A percentile compares a stretch with the other conserved stretches of the same genome.
Evolutionary conservation across 1,284 basidiomycete species (phyloP).

Genomic region (Cutaneotrichosporon sp.): DNA sequence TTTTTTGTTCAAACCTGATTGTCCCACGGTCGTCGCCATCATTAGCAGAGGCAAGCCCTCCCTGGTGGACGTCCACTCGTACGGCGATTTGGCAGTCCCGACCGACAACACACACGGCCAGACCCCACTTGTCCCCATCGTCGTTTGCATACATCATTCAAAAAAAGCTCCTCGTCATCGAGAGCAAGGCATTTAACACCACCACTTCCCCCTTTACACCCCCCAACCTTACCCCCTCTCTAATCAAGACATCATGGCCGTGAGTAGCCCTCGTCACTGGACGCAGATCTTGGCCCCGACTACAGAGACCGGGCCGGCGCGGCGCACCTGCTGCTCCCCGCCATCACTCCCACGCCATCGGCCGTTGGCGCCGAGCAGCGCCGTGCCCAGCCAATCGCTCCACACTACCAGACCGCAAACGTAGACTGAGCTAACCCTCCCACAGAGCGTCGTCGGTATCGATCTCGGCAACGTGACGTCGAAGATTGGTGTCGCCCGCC

Average conservation of each 20-base stretch:
- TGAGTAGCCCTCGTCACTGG: background rate
- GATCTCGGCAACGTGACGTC: constrained; percentile 83
- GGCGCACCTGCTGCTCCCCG: background rate
- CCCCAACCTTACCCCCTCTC: background rate
- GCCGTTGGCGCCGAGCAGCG: background rate
- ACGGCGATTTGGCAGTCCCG: too few species aligned
- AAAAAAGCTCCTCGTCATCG: constrained; percentile 1
- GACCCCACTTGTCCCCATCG: background rate
- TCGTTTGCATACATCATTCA: background rate
- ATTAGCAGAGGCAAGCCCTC: too few species aligned
- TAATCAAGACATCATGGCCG: constrained; percentile 3
- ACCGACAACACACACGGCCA: too few species aligned
- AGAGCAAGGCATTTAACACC: background rate
- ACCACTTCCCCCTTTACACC: background rate
- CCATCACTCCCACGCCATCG: background rate
- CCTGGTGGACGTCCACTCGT: too few species aligned
- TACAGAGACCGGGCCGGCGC: too few species aligned
- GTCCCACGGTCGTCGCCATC: background rate
- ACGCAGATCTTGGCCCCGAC: too few species aligned
- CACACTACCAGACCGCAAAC: background rate
- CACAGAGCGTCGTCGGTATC: constrained; percentile 70
- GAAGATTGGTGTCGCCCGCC: constrained; percentile 90
- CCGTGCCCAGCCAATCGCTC: background rate
- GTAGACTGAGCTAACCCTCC: background rate
- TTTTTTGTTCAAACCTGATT: background rate